These are phyloP conservation scores for Byssothecium circinans DNA, from an alignment of 2,329 filamentous ascomycete species.

Conservation along the genomic window DNA sequence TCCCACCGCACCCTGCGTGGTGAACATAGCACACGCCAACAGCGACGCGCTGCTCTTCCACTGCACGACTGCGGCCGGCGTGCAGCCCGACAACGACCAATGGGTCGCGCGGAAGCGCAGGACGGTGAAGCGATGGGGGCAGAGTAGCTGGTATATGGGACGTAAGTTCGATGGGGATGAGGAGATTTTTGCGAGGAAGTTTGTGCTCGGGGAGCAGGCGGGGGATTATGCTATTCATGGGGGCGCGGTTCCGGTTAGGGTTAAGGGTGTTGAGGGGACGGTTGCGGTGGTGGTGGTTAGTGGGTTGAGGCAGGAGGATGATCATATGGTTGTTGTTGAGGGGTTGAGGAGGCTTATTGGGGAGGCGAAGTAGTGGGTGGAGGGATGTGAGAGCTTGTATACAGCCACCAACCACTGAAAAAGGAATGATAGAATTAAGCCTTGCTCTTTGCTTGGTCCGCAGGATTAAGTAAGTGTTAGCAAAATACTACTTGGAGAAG, in stretches of 20 bases:
- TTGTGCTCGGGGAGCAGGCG: slow-evolving; percentile 53
- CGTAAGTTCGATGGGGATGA: slow-evolving; percentile 70
- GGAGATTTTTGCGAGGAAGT: slow-evolving; percentile 65
- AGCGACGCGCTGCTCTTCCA: slow-evolving; percentile 65
- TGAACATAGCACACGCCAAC: slow-evolving; percentile 63
- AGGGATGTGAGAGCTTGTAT: too few relatives aligned
- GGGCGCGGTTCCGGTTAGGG: slow-evolving; percentile 70
- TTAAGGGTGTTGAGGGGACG: slow-evolving; percentile 70
- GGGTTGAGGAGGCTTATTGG: slow-evolving; percentile 3
- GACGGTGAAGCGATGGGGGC: slow-evolving; percentile 69
- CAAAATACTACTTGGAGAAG: too few relatives aligned
- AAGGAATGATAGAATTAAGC: too few relatives aligned
- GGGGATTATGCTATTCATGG: slow-evolving; percentile 76
- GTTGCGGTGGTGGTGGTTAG: slow-evolving; percentile 76
- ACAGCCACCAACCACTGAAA: too few relatives aligned
- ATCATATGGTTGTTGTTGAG: slow-evolving; percentile 76
- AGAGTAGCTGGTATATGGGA: slow-evolving; percentile 69
- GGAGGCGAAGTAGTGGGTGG: background rate
- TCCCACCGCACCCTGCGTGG: slow-evolving; percentile 54
- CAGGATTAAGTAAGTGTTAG: too few relatives aligned
- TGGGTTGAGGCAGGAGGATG: slow-evolving; percentile 75
- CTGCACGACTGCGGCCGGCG: slow-evolving; percentile 65
- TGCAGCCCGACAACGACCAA: slow-evolving; percentile 68
- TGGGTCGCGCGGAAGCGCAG: slow-evolving; percentile 69
- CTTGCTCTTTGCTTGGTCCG: too few relatives aligned